Conservation (phyloP, 441 rosid genomes). For the Biscutella laevigata region DNA sequence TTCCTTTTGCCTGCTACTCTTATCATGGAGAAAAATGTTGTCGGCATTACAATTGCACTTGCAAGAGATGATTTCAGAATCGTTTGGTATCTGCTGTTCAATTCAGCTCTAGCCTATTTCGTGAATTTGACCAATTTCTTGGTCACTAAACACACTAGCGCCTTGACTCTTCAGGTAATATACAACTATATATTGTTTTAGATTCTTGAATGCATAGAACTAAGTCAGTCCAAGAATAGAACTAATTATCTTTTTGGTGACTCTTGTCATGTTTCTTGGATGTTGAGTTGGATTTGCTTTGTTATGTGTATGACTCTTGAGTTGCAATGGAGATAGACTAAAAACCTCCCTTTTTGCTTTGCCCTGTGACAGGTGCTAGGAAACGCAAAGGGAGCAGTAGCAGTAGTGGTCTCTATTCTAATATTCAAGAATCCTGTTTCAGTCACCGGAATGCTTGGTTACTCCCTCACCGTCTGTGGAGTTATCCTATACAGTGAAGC, state of each 20-base stretch:
- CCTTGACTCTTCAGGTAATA: slow-evolving; percentile 58
- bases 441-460: slow-evolving; percentile 64
- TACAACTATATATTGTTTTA: not conserved
- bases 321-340: not conserved
- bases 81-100: slow-evolving; percentile 63
- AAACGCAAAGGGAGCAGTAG: slow-evolving; percentile 67
- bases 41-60: slow-evolving; percentile 55
- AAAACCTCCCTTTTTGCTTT: not conserved
- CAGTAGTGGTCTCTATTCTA: slow-evolving; percentile 55
- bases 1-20: slow-evolving; percentile 61
- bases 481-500: slow-evolving; percentile 68
- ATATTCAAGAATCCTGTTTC: slow-evolving; percentile 64
- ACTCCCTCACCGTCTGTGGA: slow-evolving; percentile 51
- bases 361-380: slow-evolving; percentile 46
- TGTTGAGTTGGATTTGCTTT: not conserved
- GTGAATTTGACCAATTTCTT: slow-evolving; percentile 61
- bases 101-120: slow-evolving; percentile 58
- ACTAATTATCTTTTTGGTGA: not conserved
- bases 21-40: slow-evolving; percentile 55
- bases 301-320: not conserved
- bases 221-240: not conserved
- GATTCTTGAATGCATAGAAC: not conserved
- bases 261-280: not conserved
- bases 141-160: slow-evolving; percentile 69
- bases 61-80: slow-evolving; percentile 59